Evolutionary conservation across 179 eudicot genomes (phyloP), one percentile per base, ranked within the genome.

Genomic region (Silene noctiflora): DNA sequence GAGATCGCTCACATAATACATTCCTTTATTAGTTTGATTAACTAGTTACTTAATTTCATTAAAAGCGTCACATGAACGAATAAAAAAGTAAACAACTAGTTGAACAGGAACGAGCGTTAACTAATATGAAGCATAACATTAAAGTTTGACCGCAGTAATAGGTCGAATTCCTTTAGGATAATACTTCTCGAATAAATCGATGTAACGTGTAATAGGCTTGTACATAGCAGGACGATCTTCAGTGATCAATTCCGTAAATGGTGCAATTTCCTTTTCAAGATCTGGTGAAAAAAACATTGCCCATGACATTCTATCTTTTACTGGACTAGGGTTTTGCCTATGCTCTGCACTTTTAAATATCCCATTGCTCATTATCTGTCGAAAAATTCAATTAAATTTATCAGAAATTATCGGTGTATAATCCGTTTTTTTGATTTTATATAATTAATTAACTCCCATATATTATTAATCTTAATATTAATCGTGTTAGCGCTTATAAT

Each of bases 351-450:
- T 77, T 55, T 64, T 77, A 2, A 63, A 56, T 1, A 64, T 24
- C 1, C 76, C 80, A 35, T 77, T 77, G 22, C 80, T 77, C 80
- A 77, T 77, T 29, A 77, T 77, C 80, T 77, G 75, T 17, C 1
- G 0, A 62, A 0, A 31, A 27, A 3, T 61, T 17, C 24, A 10
- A 20, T 59, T 10, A 19, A 20, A 51, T 21, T 60, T 6, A 60
- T 21, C 4, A 60, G 29, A 21, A 60, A 51, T 60, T 14, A 60
- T 6, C 11, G 1, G 4, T 39, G 2, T 39, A 6, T 39, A 39
- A 39, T 39, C 11, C 11, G 0, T 35, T 35, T 0, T 35, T 35
- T 35, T 35, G 42, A 35, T 35, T 6, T 5, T 35, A 33, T 33
- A 33, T 33, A 33, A 33, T 3, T 33, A 33, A 33, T n/a, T n/a